A percentile compares a stretch with the other conserved stretches of the same genome.
Evolutionary conservation across 768 basidiomycete genomes (phyloP).

Genomic region (Termitomyces titanicus): DNA sequence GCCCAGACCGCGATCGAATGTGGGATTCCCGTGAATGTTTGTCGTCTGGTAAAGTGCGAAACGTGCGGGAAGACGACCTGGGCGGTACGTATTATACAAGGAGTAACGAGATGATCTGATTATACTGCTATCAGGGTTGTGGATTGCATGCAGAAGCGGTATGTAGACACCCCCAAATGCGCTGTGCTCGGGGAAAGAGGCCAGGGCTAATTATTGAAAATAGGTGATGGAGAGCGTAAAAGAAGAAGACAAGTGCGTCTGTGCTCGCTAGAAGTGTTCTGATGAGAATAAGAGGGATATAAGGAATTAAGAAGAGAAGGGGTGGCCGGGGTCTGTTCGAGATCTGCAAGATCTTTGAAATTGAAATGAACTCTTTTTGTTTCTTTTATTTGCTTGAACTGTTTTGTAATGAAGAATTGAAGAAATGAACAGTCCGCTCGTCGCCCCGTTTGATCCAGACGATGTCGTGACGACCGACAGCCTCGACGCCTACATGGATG

Average conservation of each 20-base stretch:
- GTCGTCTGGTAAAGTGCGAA: slow-evolving; percentile 54
- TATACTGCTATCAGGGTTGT: slow-evolving; percentile 72
- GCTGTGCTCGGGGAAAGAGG: too few relatives aligned
- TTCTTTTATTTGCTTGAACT: too few relatives aligned
- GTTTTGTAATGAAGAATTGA: too few relatives aligned
- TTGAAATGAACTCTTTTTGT: background rate
- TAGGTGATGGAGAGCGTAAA: slow-evolving; percentile 47
- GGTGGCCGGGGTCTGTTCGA: slow-evolving; percentile 28
- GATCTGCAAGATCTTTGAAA: too few relatives aligned
- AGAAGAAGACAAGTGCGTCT: slow-evolving; percentile 45
- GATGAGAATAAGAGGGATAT: slow-evolving; percentile 16
- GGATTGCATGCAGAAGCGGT: slow-evolving; percentile 64
- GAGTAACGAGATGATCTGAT: too few relatives aligned
- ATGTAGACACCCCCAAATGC: slow-evolving; percentile 25
- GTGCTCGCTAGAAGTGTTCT: slow-evolving; percentile 21
- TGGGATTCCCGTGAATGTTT: slow-evolving; percentile 51
- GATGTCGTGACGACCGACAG: slow-evolving; percentile 49
- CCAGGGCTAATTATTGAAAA: too few relatives aligned
- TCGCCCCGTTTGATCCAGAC: slow-evolving; percentile 34
- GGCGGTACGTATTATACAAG: slow-evolving; percentile 46
- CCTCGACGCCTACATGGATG: slow-evolving; percentile 36
- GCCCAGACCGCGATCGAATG: too few relatives aligned
- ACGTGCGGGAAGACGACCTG: slow-evolving; percentile 69
- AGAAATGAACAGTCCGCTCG: too few relatives aligned
- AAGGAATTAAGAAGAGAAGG: slow-evolving; percentile 10